Evolutionary conservation across 371 early-diverging fungal genomes (phyloP), one percentile per base, ranked within the genome.

Genomic region (Chytridium lagenaria): DNA sequence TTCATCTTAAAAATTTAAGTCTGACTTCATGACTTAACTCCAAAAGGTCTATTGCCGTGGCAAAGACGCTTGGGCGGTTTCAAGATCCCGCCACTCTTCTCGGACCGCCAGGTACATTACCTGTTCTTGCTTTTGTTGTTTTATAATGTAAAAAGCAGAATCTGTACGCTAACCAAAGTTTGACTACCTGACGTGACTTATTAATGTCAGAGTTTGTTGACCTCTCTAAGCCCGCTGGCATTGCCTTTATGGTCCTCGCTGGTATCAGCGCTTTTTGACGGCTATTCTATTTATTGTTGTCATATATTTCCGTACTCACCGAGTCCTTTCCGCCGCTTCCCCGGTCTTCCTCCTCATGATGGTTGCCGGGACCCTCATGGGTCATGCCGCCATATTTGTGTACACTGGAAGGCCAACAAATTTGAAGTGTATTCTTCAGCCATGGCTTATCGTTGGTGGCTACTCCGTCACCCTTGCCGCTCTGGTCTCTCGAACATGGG

Each of bases 321-420:
- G 23, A 36, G 23, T 61, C 23, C 61, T 61, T 3, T 23, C 15
- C 3, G 23, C 36, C 36, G 30, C 61, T 23, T 15, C 15, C 7
- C 61, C 61, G 15, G 10, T 61, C 12, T 61, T 61, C 61, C 3
- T 61, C 3, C 19, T 34, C 7, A 61, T 23, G 7, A 61, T 61
- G 61, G 31, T 74, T 1, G 0, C 39, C 22, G 74, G 74, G 22
- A 57, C 33, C 1, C 15, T 63, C 7, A 19, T 69, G 28, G 61
- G 34, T 16, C 49, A 69, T 39, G 22, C 1, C 22, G 63, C 65
- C 3, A 31, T 71, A 0, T 72, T 76, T 52, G 68, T 68, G 19
- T 76, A 76, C 67, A 76, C 65, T 3, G 76, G 76, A 22, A 26
- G 26, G 5, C 76, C 76, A 15, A 59, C 71, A 10, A 37, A 66